Evolutionary conservation across 208 protist species (phyloP).

Genomic region (Trypanosomatidae sp.): DNA sequence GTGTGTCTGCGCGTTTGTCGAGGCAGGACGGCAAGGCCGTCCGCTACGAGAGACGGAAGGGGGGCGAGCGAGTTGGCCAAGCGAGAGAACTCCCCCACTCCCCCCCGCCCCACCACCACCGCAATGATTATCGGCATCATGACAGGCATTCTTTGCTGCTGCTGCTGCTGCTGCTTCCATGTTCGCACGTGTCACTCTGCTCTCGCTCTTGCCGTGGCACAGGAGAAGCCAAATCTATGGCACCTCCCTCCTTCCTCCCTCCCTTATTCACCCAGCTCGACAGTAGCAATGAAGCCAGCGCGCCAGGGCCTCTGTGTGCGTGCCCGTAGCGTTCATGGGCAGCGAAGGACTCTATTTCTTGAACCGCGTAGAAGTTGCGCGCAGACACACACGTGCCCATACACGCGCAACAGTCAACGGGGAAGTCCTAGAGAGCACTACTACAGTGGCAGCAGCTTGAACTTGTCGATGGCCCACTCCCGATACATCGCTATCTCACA

Average conservation of each 20-base stretch:
- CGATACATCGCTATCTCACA: slow-evolving; percentile 25
- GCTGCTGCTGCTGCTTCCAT: background rate
- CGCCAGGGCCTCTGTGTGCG: background rate
- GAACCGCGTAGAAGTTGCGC: background rate
- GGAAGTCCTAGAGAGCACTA: background rate
- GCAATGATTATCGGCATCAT: background rate
- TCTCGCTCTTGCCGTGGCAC: background rate
- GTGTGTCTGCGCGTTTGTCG: background rate
- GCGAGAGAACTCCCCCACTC: too few species aligned
- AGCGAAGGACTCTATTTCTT: background rate
- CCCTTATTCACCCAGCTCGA: background rate
- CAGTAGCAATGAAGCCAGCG: background rate
- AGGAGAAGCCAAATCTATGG: background rate
- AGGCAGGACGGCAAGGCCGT: background rate
- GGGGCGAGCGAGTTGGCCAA: background rate
- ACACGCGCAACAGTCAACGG: background rate
- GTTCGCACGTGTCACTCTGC: background rate
- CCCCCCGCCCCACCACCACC: background rate
- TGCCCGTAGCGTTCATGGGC: background rate
- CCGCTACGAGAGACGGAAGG: background rate
- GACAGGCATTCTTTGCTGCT: background rate
- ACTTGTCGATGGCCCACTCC: slow-evolving; percentile 20
- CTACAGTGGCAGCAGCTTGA: background rate
- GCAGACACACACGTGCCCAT: background rate
- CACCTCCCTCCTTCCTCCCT: background rate